Evolutionary conservation across 352 stramenopile genomes (phyloP), one percentile per base, ranked within the genome.

Genomic region (Globisporangium alternatum): DNA sequence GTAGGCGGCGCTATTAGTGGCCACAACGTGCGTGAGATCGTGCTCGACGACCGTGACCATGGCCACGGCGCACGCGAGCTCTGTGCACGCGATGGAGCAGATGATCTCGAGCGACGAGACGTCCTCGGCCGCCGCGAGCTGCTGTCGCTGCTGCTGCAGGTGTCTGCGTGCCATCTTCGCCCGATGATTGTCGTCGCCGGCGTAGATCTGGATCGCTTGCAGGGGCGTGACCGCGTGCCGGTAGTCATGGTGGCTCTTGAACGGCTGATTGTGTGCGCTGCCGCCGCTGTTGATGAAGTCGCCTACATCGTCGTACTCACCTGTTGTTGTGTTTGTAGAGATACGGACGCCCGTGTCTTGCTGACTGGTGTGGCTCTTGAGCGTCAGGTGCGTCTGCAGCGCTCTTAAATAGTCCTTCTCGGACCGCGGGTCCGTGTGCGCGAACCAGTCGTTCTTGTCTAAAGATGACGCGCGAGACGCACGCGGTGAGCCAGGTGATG

Each of bases 101-200:
- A 72, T 72, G 53, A 72, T 59, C 51, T 72, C 61, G 41, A 72
- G 66, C 53, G 65, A 52, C 61, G 64, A 60, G 19, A 68, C 58
- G 48, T 67, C 56, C 22, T 64, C 51, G 17, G 31, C 19, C 28
- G 33, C 44, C 3, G 47, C 25, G 63, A 68, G 56, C 21, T 25
- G 47, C 21, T 63, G 55, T 7, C 47, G 60, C 15, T 56, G 56
- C 30, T 33, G 47, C 21, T 68, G 55, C 7, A 51, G 60, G 28
- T 56, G 51, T 8, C 3, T 53, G 56, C 41, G 56, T 56, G 57
- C 63, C 44, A 60, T 60, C 63, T 64, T 64, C 47, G 63, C 56
- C 39, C 63, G 55, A 64, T 64, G 56, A n/a, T 37, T 56, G 35
- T 68, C 63, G 48, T 59, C 55, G 17, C 17, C 48, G 9, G 63